phyloP scores from a whole-genome alignment of 164 flowering plant genomes.

The Amborella trichopoda region DNA sequence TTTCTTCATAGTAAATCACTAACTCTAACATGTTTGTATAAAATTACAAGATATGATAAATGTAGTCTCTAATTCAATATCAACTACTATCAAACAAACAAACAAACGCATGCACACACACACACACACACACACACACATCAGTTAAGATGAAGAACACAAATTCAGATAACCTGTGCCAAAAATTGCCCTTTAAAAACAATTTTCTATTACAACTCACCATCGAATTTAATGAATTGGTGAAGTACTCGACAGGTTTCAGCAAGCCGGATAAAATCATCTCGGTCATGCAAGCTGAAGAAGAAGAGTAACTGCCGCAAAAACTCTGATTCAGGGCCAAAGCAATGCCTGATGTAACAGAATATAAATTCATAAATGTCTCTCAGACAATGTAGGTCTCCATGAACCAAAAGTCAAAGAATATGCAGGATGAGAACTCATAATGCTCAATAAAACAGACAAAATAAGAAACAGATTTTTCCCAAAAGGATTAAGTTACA shows the following conservation, averaged over 20 bases:
- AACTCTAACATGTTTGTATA: no score
- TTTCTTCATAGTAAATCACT: no score
- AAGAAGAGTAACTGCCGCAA: constrained; percentile 69
- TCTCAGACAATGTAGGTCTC: background rate
- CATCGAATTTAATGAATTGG: constrained; percentile 35
- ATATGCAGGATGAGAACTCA: background rate
- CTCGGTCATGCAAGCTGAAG: constrained; percentile 44
- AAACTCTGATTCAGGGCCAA: constrained; percentile 67
- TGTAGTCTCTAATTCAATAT: no score
- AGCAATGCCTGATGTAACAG: constrained; percentile 49
- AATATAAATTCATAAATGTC: background rate
- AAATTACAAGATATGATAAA: no score
- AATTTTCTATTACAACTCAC: constrained; percentile 29
- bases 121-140: background rate
- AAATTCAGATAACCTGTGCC: background rate
- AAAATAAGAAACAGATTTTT: background rate
- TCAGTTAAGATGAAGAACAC: background rate
- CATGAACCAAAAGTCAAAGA: background rate
- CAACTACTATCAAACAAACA: no score
- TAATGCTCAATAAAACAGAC: no score
- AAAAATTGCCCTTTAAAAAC: background rate
- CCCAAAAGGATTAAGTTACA: no score
- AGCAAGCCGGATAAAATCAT: constrained; percentile 58
- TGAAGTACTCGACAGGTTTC: constrained; percentile 59
- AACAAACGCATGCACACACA: no score